Evolutionary conservation across 1,139 yeast genomes (phyloP).

Genomic region (Debaryomyces subglobosus): DNA sequence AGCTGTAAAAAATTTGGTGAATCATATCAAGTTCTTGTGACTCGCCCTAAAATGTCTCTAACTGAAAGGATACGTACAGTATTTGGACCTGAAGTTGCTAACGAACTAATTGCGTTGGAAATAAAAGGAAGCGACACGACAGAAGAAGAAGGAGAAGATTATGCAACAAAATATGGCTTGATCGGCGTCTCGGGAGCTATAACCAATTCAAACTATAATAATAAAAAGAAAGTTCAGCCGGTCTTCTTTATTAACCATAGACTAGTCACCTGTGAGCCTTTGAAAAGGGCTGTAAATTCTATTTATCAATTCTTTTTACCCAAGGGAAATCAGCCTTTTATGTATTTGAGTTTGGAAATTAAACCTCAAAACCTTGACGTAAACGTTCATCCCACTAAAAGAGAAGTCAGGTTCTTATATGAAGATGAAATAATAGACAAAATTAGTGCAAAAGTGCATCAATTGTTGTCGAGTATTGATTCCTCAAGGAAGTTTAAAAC

Average conservation of each 20-base stretch:
- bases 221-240: constrained; percentile 68
- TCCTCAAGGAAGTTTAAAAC: constrained; percentile 70
- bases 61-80: constrained; percentile 74
- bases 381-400: constrained; percentile 93
- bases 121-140: constrained; percentile 19
- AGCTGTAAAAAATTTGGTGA: constrained; percentile 81
- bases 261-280: constrained; percentile 79
- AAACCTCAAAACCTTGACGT: constrained; percentile 80
- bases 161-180: constrained; percentile 46
- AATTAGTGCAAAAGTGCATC: constrained; percentile 55
- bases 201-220: constrained; percentile 71
- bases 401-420: constrained; percentile 83
- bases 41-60: constrained; percentile 49
- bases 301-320: constrained; percentile 73
- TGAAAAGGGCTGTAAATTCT: constrained; percentile 68
- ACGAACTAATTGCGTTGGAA: constrained; percentile 58
- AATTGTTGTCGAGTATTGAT: constrained; percentile 60
- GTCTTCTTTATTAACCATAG: constrained; percentile 85
- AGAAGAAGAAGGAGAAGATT: constrained; percentile 10
- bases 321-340: constrained; percentile 77
- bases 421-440: constrained; percentile 84
- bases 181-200: constrained; percentile 58
- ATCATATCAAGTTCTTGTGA: constrained; percentile 55
- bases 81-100: constrained; percentile 72
- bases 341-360: constrained; percentile 69